Evolutionary conservation across 345 rosid species (phyloP).

Genomic region (Erysimum cheiranthoides): DNA sequence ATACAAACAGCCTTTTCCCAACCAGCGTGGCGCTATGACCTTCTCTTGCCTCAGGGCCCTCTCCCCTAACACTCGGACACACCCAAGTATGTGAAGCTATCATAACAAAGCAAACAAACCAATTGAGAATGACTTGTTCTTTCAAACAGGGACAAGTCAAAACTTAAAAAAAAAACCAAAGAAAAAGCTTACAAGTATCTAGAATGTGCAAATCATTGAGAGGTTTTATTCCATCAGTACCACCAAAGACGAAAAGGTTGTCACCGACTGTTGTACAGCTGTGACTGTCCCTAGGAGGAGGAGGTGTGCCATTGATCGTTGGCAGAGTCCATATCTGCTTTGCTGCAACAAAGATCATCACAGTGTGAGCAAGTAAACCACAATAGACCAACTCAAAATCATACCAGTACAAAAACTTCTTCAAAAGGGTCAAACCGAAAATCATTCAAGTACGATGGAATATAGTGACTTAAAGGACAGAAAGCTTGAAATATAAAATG

Average conservation of each 20-base stretch:
- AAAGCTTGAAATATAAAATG: background rate
- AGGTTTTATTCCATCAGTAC: constrained; percentile 87
- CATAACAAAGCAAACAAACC: constrained; percentile 29
- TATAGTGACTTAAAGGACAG: background rate
- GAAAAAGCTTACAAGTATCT: constrained; percentile 71
- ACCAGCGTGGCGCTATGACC: constrained; percentile 94
- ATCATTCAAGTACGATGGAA: background rate
- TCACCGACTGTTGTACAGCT: constrained; percentile 81
- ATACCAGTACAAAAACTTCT: constrained; percentile 3
- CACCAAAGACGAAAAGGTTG: constrained; percentile 84
- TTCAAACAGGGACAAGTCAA: background rate
- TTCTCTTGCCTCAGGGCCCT: constrained; percentile 93
- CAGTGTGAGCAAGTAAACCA: constrained; percentile 22
- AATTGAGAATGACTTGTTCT: constrained; percentile 31
- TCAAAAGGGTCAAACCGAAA: constrained; percentile 1
- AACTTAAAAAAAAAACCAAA: background rate
- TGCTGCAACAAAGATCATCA: constrained; percentile 54
- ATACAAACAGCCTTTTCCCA: constrained; percentile 84
- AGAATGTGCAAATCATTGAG: constrained; percentile 84
- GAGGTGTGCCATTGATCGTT: constrained; percentile 66
- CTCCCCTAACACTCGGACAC: constrained; percentile 88
- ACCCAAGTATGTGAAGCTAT: constrained; percentile 89
- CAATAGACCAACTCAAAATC: constrained; percentile 22
- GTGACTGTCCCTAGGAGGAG: constrained; percentile 94
- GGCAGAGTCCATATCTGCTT: constrained; percentile 90